These are phyloP conservation scores for Aaosphaeria pasadenensis DNA, from an alignment of 2,329 filamentous ascomycete species.

Conservation along the genomic window DNA sequence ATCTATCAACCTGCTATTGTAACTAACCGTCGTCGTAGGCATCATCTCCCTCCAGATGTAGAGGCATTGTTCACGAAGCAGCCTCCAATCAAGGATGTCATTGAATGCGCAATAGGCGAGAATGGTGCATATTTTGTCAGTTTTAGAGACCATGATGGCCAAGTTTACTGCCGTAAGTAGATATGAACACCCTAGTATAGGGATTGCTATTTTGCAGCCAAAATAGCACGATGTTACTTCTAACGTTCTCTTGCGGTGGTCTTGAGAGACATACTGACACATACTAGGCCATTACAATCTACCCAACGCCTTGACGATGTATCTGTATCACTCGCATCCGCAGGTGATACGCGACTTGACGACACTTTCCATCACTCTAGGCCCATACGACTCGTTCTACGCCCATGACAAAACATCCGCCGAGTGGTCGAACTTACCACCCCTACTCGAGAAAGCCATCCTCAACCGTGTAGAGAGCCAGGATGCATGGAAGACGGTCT, in stretches of 20 bases:
- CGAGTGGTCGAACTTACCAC: constrained; percentile 26
- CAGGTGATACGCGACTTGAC: constrained; percentile 21
- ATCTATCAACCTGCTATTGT: no score
- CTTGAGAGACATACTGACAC: no score
- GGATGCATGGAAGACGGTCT: constrained; percentile 20
- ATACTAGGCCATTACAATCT: constrained; percentile 27
- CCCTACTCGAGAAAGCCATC: constrained; percentile 24
- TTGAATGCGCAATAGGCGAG: constrained; percentile 22
- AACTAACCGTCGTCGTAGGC: constrained; percentile 7
- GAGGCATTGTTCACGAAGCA: constrained; percentile 27
- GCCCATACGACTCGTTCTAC: constrained; percentile 28
- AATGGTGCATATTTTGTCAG: constrained; percentile 24
- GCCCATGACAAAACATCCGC: constrained; percentile 24
- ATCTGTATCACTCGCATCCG: constrained; percentile 24
- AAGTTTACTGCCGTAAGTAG: constrained; percentile 14
- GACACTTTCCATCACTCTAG: constrained; percentile 25
- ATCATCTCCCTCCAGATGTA: constrained; percentile 24
- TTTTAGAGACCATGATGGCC: constrained; percentile 20
- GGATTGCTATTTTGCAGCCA: not conserved
- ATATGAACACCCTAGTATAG: not conserved
- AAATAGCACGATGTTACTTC: no score
- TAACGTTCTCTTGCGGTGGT: no score
- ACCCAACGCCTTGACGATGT: constrained; percentile 26
- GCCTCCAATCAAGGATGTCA: constrained; percentile 24
- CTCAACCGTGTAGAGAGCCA: constrained; percentile 18